Percentiles rank a stretch among this genome's conserved stretches.
Evolutionary conservation across 768 basidiomycete genomes (phyloP).

Genomic region (Lactarius deliciosus): DNA sequence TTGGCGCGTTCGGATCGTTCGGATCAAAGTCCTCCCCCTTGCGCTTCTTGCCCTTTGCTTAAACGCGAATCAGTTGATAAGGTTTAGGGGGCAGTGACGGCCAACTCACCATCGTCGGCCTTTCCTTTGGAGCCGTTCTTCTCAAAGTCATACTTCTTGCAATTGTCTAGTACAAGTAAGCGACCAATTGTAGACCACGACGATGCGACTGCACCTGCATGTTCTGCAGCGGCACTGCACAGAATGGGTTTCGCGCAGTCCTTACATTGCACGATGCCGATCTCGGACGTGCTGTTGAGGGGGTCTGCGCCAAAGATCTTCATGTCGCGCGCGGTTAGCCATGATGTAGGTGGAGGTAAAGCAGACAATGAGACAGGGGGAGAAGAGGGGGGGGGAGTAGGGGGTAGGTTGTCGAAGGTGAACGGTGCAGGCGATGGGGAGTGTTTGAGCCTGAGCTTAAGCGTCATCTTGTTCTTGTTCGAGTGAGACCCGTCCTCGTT

Average conservation of each 20-base stretch:
- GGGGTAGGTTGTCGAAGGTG: slow-evolving; percentile 54
- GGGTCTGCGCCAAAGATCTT: slow-evolving; percentile 81
- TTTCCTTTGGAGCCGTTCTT: slow-evolving; percentile 61
- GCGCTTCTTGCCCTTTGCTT: slow-evolving; percentile 72
- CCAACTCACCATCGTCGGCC: slow-evolving; percentile 42
- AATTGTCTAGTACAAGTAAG: slow-evolving; percentile 46
- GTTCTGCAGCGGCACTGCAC: slow-evolving; percentile 70
- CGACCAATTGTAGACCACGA: not conserved
- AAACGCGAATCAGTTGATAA: slow-evolving; percentile 21
- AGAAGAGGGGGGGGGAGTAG: slow-evolving; percentile 38
- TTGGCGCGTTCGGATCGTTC: slow-evolving; percentile 61
- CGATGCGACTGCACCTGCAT: slow-evolving; percentile 55
- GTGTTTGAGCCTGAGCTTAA: slow-evolving; percentile 47
- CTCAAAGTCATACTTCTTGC: slow-evolving; percentile 56
- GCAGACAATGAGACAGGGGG: slow-evolving; percentile 26
- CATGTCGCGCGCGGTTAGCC: slow-evolving; percentile 87
- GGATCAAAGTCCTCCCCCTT: slow-evolving; percentile 71
- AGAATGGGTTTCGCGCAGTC: slow-evolving; percentile 83
- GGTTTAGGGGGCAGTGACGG: slow-evolving; percentile 1
- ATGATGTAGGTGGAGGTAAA: slow-evolving; percentile 73
- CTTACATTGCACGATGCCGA: slow-evolving; percentile 67
- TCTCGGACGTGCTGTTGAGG: slow-evolving; percentile 54
- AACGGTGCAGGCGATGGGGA: slow-evolving; percentile 47
- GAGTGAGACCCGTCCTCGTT: not conserved
- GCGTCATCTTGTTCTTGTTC: slow-evolving; percentile 23